These are phyloP conservation scores for Cardiospermum halicacabum DNA, from an alignment of 345 rosid species.

Conservation along the genomic window DNA sequence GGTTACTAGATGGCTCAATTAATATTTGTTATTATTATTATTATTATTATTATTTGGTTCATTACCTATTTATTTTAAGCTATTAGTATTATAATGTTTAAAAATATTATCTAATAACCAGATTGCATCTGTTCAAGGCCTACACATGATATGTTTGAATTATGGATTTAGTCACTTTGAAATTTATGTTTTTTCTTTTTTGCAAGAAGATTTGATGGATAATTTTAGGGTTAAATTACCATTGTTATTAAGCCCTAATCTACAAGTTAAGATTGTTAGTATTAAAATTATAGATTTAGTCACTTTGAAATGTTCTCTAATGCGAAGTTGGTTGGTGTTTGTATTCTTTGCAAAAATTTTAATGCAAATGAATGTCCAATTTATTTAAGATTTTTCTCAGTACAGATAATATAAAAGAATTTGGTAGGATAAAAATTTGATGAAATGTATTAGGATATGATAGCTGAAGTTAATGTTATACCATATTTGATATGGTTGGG, in stretches of 20 bases:
- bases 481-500: too few species aligned
- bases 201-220: neutral
- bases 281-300: too few species aligned
- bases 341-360: neutral
- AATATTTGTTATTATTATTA: too few species aligned
- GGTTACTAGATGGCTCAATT: neutral
- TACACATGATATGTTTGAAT: neutral
- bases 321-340: neutral
- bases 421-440: constrained; percentile 6
- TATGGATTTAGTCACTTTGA: neutral
- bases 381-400: neutral
- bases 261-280: neutral
- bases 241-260: neutral
- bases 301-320: too few species aligned
- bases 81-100: neutral
- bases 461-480: too few species aligned
- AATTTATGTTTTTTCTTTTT: neutral
- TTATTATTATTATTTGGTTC: neutral
- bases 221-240: neutral
- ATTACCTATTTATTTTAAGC: neutral
- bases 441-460: too few species aligned
- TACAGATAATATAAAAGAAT: neutral
- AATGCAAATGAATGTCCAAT: neutral
- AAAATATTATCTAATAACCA: neutral
- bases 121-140: neutral